Percentiles rank a stretch among this genome's conserved stretches.
These are phyloP conservation scores for Centella asiatica DNA, from an alignment of 129 eudicot species.

Conservation along the genomic window DNA sequence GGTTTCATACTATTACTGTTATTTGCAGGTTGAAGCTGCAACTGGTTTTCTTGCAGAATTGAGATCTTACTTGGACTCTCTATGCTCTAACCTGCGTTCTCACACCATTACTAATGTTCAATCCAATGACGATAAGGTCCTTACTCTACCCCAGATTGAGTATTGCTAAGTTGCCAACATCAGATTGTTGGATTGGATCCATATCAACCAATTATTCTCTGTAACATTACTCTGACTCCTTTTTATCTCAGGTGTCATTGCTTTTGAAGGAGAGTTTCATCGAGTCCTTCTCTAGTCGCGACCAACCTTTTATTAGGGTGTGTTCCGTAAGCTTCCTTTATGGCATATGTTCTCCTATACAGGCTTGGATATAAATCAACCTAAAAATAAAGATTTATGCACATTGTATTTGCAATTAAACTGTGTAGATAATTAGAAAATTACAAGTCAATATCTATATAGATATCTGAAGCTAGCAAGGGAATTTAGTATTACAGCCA, in stretches of 20 bases:
- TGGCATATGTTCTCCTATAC: constrained; percentile 6
- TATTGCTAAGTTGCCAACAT: not conserved
- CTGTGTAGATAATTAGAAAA: too few species aligned
- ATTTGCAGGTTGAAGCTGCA: constrained; percentile 77
- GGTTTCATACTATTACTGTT: constrained; percentile 16
- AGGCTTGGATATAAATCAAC: too few species aligned
- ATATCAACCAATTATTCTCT: constrained; percentile 12
- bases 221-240: not conserved
- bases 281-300: constrained; percentile 84
- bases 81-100: constrained; percentile 84
- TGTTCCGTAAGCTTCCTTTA: constrained; percentile 9
- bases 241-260: constrained; percentile 65
- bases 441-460: too few species aligned
- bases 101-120: constrained; percentile 97
- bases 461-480: not conserved
- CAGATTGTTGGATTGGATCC: not conserved
- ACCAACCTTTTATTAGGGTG: constrained; percentile 94
- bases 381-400: too few species aligned
- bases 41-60: constrained; percentile 69
- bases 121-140: constrained; percentile 93
- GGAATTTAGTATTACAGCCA: not conserved
- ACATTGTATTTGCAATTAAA: not conserved
- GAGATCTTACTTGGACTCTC: constrained; percentile 76
- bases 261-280: constrained; percentile 96
- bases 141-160: constrained; percentile 3